Conservation (phyloP, 805 yeast genomes). For the Jamesozyma gamospora region DNA sequence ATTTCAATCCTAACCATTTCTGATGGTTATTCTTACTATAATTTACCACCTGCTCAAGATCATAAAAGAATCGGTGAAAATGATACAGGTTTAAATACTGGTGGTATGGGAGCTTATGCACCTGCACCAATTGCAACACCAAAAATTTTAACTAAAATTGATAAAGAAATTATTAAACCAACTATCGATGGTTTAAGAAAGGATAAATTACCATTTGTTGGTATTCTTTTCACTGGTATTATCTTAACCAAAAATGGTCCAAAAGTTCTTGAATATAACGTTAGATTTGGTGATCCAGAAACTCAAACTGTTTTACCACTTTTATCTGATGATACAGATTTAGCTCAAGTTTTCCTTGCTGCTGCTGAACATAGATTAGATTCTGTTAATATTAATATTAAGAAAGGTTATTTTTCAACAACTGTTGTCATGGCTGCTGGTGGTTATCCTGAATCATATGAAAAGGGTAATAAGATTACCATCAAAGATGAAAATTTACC, state of each 20-base stretch:
- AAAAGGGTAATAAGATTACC: conserved; percentile 77
- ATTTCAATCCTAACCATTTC: conserved; percentile 82
- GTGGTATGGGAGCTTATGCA: conserved; percentile 99
- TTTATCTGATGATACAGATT: conserved; percentile 72
- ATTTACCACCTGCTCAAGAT: conserved; percentile 96
- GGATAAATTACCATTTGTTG: conserved; percentile 92
- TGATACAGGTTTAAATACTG: conserved; percentile 91
- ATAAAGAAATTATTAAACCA: conserved; percentile 71
- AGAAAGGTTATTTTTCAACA: conserved; percentile 55
- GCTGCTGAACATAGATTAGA: conserved; percentile 92
- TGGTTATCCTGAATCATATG: conserved; percentile 86
- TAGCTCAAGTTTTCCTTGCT: conserved; percentile 86
- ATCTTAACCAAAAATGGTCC: conserved; percentile 87
- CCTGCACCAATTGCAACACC: conserved; percentile 95
- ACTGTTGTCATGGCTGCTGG: conserved; percentile 96
- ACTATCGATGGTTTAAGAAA: conserved; percentile 93
- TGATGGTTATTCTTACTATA: conserved; percentile 86
- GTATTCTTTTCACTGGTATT: conserved; percentile 89
- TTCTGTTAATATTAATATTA: conserved; percentile 52
- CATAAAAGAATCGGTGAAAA: conserved; percentile 93
- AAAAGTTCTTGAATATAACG: conserved; percentile 91
- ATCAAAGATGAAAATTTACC: conserved; percentile 28
- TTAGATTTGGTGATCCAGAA: conserved; percentile 98
- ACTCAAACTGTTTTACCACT: conserved; percentile 93
- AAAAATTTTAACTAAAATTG: conserved; percentile 56